phyloP scores from a whole-genome alignment of 768 basidiomycete genomes.

The Pleurotus salmoneostramineus region DNA sequence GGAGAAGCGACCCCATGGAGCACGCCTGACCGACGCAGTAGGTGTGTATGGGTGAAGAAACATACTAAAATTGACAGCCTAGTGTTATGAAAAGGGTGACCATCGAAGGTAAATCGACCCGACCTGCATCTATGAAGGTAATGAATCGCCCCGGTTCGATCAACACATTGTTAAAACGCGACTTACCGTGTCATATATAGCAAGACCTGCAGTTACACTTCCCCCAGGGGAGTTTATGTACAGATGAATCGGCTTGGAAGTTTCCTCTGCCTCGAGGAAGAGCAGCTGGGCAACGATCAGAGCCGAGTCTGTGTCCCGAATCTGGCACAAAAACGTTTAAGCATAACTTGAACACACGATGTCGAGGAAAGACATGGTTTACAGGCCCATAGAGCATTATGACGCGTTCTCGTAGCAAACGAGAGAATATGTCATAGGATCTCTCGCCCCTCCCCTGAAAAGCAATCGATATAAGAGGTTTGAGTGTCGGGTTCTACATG shows the following conservation, averaged over 20 bases:
- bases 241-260: constrained; percentile 89
- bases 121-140: constrained; percentile 65
- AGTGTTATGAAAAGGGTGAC: neutral
- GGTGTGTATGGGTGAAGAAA: constrained; percentile 92
- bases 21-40: constrained; percentile 95
- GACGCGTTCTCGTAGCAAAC: constrained; percentile 87
- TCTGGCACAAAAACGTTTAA: constrained; percentile 39
- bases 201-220: constrained; percentile 91
- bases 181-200: constrained; percentile 94
- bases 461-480: constrained; percentile 7
- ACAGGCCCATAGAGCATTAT: constrained; percentile 95
- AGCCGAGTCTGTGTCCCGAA: constrained; percentile 86
- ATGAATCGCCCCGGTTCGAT: constrained; percentile 5
- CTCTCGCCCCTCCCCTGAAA: constrained; percentile 78
- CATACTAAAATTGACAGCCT: constrained; percentile 54
- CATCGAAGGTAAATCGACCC: constrained; percentile 2
- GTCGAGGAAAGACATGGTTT: constrained; percentile 22
- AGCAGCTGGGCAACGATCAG: constrained; percentile 89
- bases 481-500: constrained; percentile 11
- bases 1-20: constrained; percentile 92
- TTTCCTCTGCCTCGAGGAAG: constrained; percentile 94
- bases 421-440: constrained; percentile 95
- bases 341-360: neutral
- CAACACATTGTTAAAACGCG: neutral
- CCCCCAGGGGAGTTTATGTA: constrained; percentile 98